Base-by-base conservation (phyloP, 1,284 basidiomycete genomes). In the Xanthoconium separans region DNA sequence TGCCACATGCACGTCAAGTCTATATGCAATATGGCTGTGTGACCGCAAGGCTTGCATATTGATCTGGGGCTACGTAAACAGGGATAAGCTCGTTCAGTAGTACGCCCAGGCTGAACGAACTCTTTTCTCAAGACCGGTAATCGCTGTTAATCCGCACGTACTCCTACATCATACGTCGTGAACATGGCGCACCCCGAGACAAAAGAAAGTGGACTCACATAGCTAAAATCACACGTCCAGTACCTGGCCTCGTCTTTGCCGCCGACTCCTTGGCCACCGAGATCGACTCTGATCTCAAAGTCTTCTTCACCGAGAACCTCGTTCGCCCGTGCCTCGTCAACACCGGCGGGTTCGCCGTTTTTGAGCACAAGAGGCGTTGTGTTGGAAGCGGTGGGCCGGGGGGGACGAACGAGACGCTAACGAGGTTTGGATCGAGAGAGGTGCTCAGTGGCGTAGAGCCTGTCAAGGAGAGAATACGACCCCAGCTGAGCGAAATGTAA, bases 191-290 rank as follows among this genome's bases (percentile, higher is more conserved):
- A 8, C 44, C 43, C 41, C 10, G 13, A 13, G 33, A 22, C 24
- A 43, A 30, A 1, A 7, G n/a, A 37, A 37, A n/a, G n/a, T n/a
- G 29, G 12, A 84, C 90, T 77, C 71, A 93, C 92, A 79, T 95
- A 94, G 68, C 90, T 93, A 67, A 98, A 92, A 76, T 98, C 95
- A 67, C 95, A 98, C 2, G 96, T 98, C 91, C 93, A 99, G 71
- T 96, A 98, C 61, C 79, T 84, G 16, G 94, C 93, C 58, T 83
- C 83, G 54, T 86, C 85, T 13, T 77, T 89, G 36, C 89, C 89
- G 54, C 84, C 74, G 22, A 67, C 60, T 1, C 65, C 66, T 27
- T 69, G 66, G 11, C 65, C 65, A 6, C 91, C 90, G 1, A 99
- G 77, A 66, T 98, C 89, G 40, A 99, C 85, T 39, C 79, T 72